These are phyloP conservation scores for Coriolopsis trogii DNA, from an alignment of 1,284 basidiomycete genomes.

Conservation along the genomic window DNA sequence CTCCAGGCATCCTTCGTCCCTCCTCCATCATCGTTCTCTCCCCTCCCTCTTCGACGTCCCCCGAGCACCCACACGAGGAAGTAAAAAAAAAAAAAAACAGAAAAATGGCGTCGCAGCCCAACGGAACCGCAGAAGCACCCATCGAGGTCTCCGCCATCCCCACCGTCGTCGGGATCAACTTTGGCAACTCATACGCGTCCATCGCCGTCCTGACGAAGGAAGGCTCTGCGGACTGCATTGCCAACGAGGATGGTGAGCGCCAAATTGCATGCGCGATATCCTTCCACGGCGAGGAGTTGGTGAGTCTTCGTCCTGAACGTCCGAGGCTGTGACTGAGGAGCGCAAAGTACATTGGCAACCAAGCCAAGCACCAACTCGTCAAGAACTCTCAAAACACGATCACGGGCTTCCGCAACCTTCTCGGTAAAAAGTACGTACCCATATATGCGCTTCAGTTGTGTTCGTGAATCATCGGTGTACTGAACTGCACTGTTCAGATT, in stretches of 20 bases:
- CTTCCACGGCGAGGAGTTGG: conserved; percentile 90
- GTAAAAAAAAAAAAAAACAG: no score
- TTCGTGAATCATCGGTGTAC: no score
- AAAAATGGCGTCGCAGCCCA: conserved; percentile 36
- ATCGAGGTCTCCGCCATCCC: conserved; percentile 42
- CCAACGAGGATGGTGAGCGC: conserved; percentile 97
- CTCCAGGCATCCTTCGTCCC: not conserved
- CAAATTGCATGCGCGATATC: conserved; percentile 96
- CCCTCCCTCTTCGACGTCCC: not conserved
- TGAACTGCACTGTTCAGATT: conserved; percentile 48
- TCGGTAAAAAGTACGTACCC: conserved; percentile 81
- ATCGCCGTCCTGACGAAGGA: conserved; percentile 98
- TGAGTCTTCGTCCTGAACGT: no score
- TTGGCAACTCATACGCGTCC: conserved; percentile 94
- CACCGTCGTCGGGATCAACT: conserved; percentile 90
- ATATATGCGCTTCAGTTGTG: no score
- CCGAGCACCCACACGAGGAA: not conserved
- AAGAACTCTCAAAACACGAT: conserved; percentile 97
- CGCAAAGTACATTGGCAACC: conserved; percentile 91
- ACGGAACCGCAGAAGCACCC: conserved; percentile 43
- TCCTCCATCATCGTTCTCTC: not conserved
- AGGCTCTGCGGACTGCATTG: conserved; percentile 90
- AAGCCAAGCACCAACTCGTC: conserved; percentile 93
- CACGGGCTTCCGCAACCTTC: conserved; percentile 89
- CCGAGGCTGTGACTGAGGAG: no score